Conservation (phyloP, 2,329 filamentous ascomycete genomes). For the Fusarium penzigii region DNA sequence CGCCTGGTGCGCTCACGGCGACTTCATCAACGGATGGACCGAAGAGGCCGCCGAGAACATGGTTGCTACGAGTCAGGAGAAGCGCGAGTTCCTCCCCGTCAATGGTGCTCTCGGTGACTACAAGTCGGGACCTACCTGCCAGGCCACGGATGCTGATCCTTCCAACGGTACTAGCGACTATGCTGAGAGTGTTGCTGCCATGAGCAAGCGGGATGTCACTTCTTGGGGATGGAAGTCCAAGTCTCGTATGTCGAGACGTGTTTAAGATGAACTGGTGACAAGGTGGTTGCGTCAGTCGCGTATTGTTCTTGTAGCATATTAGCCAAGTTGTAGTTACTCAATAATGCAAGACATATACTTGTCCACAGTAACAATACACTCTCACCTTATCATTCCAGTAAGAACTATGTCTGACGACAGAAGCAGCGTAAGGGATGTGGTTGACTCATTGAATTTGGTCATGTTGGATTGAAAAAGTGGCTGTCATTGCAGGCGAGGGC, state of each 20-base stretch:
- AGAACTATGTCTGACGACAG: no score
- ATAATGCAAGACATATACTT: no score
- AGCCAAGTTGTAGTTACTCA: no score
- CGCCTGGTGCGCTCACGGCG: slow-evolving; percentile 46
- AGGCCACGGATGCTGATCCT: slow-evolving; percentile 42
- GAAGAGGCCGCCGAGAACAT: slow-evolving; percentile 37
- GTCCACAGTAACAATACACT: no score
- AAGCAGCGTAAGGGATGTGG: no score
- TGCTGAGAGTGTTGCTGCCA: slow-evolving; percentile 19
- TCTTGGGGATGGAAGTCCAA: slow-evolving; percentile 19
- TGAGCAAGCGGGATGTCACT: slow-evolving; percentile 23
- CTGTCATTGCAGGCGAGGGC: no score
- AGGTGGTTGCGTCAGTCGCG: no score
- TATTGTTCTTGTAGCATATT: no score
- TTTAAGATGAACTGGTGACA: background rate
- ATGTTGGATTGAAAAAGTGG: no score
- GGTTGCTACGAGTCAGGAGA: slow-evolving; percentile 37
- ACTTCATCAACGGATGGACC: slow-evolving; percentile 50
- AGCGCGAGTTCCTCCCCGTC: slow-evolving; percentile 37
- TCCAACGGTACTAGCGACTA: slow-evolving; percentile 42
- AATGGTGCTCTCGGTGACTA: slow-evolving; percentile 20
- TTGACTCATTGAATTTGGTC: no score
- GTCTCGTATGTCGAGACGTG: slow-evolving; percentile 10
- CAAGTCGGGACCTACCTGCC: slow-evolving; percentile 23
- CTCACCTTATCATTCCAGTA: no score